Evolutionary conservation across 169 alveolate genomes (phyloP).

Genomic region (Besnoitia besnoiti): DNA sequence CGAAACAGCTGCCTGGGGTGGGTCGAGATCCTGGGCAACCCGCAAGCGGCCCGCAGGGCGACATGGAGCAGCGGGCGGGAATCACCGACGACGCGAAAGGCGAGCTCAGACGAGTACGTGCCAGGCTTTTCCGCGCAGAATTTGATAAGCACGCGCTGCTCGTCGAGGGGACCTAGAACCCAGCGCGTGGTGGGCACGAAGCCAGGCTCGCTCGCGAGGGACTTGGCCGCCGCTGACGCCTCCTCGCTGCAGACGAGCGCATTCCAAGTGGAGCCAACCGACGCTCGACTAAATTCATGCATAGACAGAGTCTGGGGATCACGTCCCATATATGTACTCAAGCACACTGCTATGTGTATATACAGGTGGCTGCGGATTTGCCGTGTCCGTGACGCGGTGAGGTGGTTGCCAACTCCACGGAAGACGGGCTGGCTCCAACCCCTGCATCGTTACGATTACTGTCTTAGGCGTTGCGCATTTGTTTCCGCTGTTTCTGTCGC

Average conservation of each 20-base stretch:
- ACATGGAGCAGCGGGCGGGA: constrained; percentile 5
- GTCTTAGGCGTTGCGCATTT: too few relatives aligned
- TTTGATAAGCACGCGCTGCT: constrained; percentile 55
- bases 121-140: constrained; percentile 54
- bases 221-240: constrained; percentile 4
- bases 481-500: too few relatives aligned
- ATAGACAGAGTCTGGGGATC: too few relatives aligned
- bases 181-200: constrained; percentile 47
- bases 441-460: too few relatives aligned
- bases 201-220: constrained; percentile 52
- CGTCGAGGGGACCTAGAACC: constrained; percentile 54
- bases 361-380: too few relatives aligned
- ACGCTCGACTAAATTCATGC: too few relatives aligned
- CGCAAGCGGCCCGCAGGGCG: constrained; percentile 52
- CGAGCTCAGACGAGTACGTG: constrained; percentile 21
- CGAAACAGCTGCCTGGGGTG: neutral
- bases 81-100: constrained; percentile 60
- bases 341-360: too few relatives aligned
- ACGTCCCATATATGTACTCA: too few relatives aligned
- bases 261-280: too few relatives aligned
- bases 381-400: too few relatives aligned
- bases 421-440: too few relatives aligned
- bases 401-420: too few relatives aligned
- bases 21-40: constrained; percentile 42
- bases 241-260: constrained; percentile 54